These are phyloP conservation scores for Kokia cookei DNA, from an alignment of 441 rosid genomes.

Conservation along the genomic window DNA sequence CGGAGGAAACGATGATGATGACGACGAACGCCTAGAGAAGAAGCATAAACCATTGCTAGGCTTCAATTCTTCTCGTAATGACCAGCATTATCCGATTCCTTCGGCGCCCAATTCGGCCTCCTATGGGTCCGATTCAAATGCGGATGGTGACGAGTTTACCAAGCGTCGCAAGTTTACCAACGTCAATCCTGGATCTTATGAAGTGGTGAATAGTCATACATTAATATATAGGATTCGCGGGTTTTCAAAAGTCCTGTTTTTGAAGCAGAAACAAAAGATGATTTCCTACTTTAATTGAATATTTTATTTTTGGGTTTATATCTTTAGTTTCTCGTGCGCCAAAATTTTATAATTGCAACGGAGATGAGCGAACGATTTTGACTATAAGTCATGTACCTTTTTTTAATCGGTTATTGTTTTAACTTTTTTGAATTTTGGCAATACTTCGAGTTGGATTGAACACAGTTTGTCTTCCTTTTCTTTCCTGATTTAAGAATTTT, in stretches of 20 bases:
- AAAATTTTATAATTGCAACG: constrained; percentile 22
- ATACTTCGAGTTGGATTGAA: constrained; percentile 20
- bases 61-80: constrained; percentile 33
- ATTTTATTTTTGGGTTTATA: not conserved
- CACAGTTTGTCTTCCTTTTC: constrained; percentile 13
- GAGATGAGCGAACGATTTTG: constrained; percentile 41
- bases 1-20: constrained; percentile 37
- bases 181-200: constrained; percentile 42
- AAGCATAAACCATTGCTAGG: constrained; percentile 66
- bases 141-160: constrained; percentile 28
- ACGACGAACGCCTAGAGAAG: constrained; percentile 68
- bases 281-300: not conserved
- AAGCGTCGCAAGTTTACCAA: constrained; percentile 33
- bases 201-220: constrained; percentile 32
- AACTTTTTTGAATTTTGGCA: constrained; percentile 21
- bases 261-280: not conserved
- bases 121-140: constrained; percentile 32
- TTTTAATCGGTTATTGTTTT: constrained; percentile 22
- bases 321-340: constrained; percentile 51
- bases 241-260: not conserved
- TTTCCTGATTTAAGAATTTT: constrained; percentile 15
- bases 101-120: constrained; percentile 22
- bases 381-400: constrained; percentile 31
- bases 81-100: constrained; percentile 10
- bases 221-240: not conserved